phyloP scores from a whole-genome alignment of 2,329 filamentous ascomycete genomes.

The Botryotinia narcissicola region DNA sequence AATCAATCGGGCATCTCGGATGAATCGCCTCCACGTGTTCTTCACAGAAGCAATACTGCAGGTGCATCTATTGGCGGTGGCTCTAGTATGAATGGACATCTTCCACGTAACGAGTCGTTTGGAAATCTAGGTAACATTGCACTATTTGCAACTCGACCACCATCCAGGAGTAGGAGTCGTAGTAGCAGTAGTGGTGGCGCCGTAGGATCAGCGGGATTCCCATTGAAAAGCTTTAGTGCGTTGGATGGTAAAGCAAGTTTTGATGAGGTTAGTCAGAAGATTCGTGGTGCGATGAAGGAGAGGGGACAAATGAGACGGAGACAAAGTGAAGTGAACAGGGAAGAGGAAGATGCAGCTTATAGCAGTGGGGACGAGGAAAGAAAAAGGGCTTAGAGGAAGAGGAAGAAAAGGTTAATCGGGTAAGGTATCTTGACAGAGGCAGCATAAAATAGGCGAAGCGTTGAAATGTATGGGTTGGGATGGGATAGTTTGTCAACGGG shows the following conservation, averaged over 20 bases:
- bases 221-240: conserved; percentile 67
- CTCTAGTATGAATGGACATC: conserved; percentile 37
- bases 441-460: not conserved
- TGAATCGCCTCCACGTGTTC: conserved; percentile 34
- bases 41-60: conserved; percentile 29
- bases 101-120: conserved; percentile 89
- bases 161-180: conserved; percentile 72
- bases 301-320: conserved; percentile 58
- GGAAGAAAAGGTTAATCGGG: not conserved
- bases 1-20: conserved; percentile 45
- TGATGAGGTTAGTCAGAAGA: conserved; percentile 79
- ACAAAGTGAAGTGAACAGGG: conserved; percentile 41
- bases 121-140: conserved; percentile 83
- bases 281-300: conserved; percentile 80
- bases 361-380: conserved; percentile 31
- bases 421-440: not conserved
- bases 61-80: conserved; percentile 35
- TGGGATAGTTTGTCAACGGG: conserved; percentile 11
- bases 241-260: conserved; percentile 68
- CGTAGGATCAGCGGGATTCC: conserved; percentile 60
- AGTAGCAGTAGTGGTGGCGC: conserved; percentile 66
- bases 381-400: conserved; percentile 29
- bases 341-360: conserved; percentile 46
- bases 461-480: conserved; percentile 7
- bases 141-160: conserved; percentile 84